Conservation (phyloP, 1,284 basidiomycete genomes). For the Ustilago curta region DNA sequence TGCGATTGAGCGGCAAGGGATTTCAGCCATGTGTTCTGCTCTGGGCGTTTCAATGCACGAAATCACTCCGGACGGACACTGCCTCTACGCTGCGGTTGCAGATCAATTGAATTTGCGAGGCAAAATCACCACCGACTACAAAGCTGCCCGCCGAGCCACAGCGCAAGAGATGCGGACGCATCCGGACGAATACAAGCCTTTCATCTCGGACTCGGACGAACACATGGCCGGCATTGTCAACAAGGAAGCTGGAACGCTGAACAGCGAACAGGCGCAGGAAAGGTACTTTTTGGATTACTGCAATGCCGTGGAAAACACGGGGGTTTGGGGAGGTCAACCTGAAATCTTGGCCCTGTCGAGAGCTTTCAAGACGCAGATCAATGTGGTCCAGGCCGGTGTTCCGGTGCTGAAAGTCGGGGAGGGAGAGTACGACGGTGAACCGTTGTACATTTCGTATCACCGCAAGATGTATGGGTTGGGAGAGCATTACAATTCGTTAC, state of each 20-base stretch:
- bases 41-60: conserved; percentile 52
- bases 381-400: conserved; percentile 86
- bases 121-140: conserved; percentile 69
- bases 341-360: conserved; percentile 91
- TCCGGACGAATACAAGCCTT: conserved; percentile 91
- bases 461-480: conserved; percentile 67
- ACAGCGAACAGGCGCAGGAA: conserved; percentile 72
- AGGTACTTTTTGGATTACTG: conserved; percentile 83
- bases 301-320: conserved; percentile 81
- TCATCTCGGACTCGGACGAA: conserved; percentile 76
- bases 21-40: conserved; percentile 52
- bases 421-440: conserved; percentile 71
- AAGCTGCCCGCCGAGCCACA: conserved; percentile 76
- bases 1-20: conserved; percentile 52
- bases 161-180: conserved; percentile 86
- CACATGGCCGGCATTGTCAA: conserved; percentile 74
- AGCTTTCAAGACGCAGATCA: conserved; percentile 86
- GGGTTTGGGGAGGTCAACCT: conserved; percentile 95
- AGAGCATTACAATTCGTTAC: conserved; percentile 67
- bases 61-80: conserved; percentile 95
- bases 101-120: conserved; percentile 74
- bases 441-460: conserved; percentile 62
- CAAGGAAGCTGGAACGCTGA: conserved; percentile 76
- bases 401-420: conserved; percentile 81
- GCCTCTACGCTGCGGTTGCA: conserved; percentile 90